Base-by-base conservation (phyloP, 2,329 filamentous ascomycete genomes). In the Claviceps maximensis region DNA sequence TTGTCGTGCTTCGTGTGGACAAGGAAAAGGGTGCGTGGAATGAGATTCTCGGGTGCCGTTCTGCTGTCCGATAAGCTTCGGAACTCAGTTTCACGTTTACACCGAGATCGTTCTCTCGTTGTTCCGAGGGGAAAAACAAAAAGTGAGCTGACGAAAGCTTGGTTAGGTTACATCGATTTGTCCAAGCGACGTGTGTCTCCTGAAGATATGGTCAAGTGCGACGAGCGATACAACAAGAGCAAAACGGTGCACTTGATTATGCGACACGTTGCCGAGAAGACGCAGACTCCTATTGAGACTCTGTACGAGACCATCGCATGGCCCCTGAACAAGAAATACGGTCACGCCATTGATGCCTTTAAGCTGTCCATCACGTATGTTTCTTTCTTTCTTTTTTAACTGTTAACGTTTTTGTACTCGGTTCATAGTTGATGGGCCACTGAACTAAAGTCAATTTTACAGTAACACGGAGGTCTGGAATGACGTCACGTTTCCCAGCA, bases 221-320 rank as follows among this genome's bases (percentile, higher is more conserved):
- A 98, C 70, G 93, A 98, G 76, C 83, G 93, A 62, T 98, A 96
- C 80, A 98, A 98, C 82, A 98, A 98, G 84, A 88, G 89, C 77
- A 98, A 98, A 78, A 94, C 95, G 78, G 93, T 97, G 42, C 93
- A 98, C 73, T 94, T 89, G 52, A 96, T 98, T 72, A 91, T 98
- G 87, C 86, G 91, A 69, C 93, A 98, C 71, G 93, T 98, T 58
- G 91, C 93, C 60, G 90, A 98, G 76, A 96, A 96, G 80, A 95
- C 89, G 45, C 83, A 87, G 67, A 87, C 83, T 31, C 90, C 91
- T n/a, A 94, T 98, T 65, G 89, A 97, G 77, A 80, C 83, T 51
- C 80, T 98, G 54, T 98, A 98, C 73, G 85, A 95, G 77, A 83
- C 78, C 61, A 96, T 98, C 67, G 89, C 84, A 59, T 98, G 94